Conservation (phyloP, 176 grass and related monocot species). For the Typha latifolia region DNA sequence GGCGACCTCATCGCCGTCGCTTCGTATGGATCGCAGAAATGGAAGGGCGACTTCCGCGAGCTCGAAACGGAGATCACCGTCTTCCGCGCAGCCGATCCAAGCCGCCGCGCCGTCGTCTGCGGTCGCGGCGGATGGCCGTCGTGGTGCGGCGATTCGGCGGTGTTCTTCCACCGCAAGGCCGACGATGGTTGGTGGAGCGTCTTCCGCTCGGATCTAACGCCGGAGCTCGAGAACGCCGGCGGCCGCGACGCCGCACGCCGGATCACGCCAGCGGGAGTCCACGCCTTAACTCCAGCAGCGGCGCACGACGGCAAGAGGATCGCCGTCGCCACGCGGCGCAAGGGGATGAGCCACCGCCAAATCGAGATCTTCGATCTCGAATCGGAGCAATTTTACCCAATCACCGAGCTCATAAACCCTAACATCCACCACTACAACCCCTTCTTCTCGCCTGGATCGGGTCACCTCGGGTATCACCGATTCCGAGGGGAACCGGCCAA, state of each 20-base stretch:
- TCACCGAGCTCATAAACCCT: conserved; percentile 54
- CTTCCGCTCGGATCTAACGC: conserved; percentile 42
- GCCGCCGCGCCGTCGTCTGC: conserved; percentile 31
- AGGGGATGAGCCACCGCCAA: conserved; percentile 45
- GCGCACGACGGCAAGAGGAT: conserved; percentile 32
- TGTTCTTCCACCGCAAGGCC: conserved; percentile 75
- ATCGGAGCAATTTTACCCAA: conserved; percentile 31
- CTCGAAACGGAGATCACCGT: conserved; percentile 67
- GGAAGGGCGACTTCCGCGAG: conserved; percentile 72
- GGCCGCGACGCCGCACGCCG: conserved; percentile 17
- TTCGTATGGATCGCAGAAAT: conserved; percentile 52
- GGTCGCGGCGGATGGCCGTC: conserved; percentile 57
- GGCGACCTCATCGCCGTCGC: conserved; percentile 65
- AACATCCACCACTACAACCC: conserved; percentile 86
- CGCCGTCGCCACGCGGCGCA: conserved; percentile 60
- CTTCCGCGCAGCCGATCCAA: conserved; percentile 39
- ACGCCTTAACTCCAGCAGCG: conserved; percentile 77
- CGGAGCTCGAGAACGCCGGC: conserved; percentile 27
- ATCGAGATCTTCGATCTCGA: conserved; percentile 83
- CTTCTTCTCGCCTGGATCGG: conserved; percentile 57
- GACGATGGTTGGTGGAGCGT: conserved; percentile 97
- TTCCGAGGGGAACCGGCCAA: conserved; percentile 51
- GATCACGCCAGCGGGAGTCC: conserved; percentile 63
- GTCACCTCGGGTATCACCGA: conserved; percentile 65
- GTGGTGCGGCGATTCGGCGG: conserved; percentile 47